Base-by-base conservation (phyloP, 495 filamentous ascomycete species). In the Parathielavia hyrcaniae region DNA sequence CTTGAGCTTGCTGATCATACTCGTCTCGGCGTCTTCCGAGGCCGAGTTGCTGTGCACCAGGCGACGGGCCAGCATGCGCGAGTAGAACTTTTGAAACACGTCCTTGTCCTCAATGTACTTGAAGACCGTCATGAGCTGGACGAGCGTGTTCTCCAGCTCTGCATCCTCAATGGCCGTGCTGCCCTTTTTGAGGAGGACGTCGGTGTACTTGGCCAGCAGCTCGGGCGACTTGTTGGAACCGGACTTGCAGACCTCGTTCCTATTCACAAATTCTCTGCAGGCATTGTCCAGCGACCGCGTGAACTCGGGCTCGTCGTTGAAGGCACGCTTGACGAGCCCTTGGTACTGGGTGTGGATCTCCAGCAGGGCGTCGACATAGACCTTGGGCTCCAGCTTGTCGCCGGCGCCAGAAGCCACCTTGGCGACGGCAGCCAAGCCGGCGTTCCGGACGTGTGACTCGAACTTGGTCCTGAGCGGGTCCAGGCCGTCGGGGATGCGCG, bases 101-200 rank as follows among this genome's bases (percentile, higher is more conserved):
- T 99, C 93, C 75, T 97, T 97, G 74, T 99, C 93, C 67, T 99
- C 95, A 63, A 99, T 97, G 75, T 97, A 99, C 73, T 99, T 99
- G 83, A 99, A 99, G 39, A 97, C 90, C 2, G 91, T 96, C 93
- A 99, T 99, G 65, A 99, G 91, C 67, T 97, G 88, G n/a, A 85
- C 83, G 43, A 97, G 76, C 55, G 88, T 89, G 60, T 86, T 84
- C 72, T 99, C 93, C 52, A 97, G 83, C 60, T 97, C 91, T 23
- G 87, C 86, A 69, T 97, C 95, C 69, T 97, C 93, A 11, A 88
- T 85, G 58, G 88, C 86, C 66, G 89, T 91, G 13, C 88, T 86
- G 53, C 88, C 92, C 79, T 96, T 97, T 70, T 92, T 91, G 36
- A 99, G 79, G 22, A 99, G 77, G 3, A 87, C 83, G 73, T 98